These are phyloP conservation scores for Exobasidium cylindrosporum DNA, from an alignment of 1,284 basidiomycete genomes.

Conservation along the genomic window DNA sequence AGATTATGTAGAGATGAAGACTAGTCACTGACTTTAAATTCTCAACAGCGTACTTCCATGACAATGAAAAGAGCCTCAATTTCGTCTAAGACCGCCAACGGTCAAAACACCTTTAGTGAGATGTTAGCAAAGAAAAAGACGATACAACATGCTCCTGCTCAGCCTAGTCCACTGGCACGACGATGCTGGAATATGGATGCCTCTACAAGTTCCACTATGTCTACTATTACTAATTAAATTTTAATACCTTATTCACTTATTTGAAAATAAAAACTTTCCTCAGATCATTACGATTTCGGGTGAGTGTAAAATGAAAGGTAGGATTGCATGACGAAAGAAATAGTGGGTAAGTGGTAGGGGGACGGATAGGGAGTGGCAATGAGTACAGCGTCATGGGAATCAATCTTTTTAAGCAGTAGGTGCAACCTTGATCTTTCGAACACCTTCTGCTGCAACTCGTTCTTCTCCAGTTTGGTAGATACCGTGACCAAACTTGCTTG, in stretches of 20 bases:
- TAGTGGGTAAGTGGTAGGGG: background rate
- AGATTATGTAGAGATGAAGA: background rate
- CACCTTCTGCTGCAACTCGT: conserved; percentile 90
- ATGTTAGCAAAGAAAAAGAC: conserved; percentile 1
- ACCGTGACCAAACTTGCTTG: conserved; percentile 83
- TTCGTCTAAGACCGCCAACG: background rate
- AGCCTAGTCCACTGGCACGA: background rate
- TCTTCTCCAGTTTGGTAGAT: conserved; percentile 94
- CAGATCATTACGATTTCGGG: background rate
- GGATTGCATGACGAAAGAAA: background rate
- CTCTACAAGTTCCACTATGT: conserved; percentile 2
- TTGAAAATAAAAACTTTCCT: background rate
- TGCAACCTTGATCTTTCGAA: conserved; percentile 45
- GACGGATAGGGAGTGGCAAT: background rate
- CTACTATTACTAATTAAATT: background rate
- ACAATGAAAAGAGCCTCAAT: background rate
- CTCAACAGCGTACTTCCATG: conserved; percentile 9
- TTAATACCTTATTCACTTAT: background rate
- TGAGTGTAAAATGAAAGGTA: background rate
- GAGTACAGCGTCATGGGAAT: background rate
- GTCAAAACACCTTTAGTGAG: background rate
- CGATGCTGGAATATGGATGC: conserved; percentile 8
- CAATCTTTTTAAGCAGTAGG: conserved; percentile 11
- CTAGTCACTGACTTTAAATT: background rate
- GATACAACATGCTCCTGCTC: conserved; percentile 6